Evolutionary conservation across 176 grass and related monocot species (phyloP).

Genomic region (Oryza australiensis): DNA sequence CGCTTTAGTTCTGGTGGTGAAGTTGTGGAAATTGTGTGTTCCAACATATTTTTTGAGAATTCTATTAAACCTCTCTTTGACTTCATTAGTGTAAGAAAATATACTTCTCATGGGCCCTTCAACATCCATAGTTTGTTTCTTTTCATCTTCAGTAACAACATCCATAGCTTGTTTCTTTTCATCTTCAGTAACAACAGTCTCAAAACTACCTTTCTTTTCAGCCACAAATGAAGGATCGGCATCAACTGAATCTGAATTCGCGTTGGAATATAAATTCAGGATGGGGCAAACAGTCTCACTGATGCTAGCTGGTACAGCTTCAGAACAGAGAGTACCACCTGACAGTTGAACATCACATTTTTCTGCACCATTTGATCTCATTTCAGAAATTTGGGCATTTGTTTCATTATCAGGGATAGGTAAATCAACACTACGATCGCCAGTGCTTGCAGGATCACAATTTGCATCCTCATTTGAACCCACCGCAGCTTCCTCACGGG

Average conservation of each 20-base stretch:
- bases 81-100: constrained; percentile 65
- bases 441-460: not conserved
- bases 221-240: not conserved
- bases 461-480: constrained; percentile 20
- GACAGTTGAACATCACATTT: constrained; percentile 8
- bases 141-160: no score
- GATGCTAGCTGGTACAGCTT: not conserved
- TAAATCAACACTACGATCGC: not conserved
- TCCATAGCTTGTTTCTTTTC: not conserved
- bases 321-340: not conserved
- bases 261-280: not conserved
- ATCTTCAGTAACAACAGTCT: not conserved
- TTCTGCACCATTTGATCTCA: constrained; percentile 4
- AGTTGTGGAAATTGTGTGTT: constrained; percentile 96
- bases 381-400: constrained; percentile 8
- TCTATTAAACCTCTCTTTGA: constrained; percentile 66
- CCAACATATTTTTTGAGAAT: constrained; percentile 85
- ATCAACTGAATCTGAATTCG: constrained; percentile 5
- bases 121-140: constrained; percentile 2
- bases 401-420: not conserved
- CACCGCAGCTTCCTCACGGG: constrained; percentile 15
- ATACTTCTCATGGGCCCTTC: constrained; percentile 32
- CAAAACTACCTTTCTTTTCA: constrained; percentile 21
- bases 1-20: constrained; percentile 94
- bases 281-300: constrained; percentile 12